phyloP scores from a whole-genome alignment of 2,329 filamentous ascomycete species.

The Exophiala bonariae region DNA sequence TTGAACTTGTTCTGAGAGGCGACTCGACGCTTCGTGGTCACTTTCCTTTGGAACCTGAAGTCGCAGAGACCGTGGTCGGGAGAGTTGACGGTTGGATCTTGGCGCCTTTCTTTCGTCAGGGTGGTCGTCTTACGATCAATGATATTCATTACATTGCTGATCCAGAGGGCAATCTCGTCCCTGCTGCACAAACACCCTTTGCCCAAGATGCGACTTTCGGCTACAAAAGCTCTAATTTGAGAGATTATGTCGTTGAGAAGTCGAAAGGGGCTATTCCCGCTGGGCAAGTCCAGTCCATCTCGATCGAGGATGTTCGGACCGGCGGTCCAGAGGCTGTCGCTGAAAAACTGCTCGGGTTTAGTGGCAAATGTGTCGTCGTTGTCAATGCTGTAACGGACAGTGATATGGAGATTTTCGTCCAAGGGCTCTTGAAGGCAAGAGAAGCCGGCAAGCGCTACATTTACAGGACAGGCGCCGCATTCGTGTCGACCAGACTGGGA shows the following conservation, averaged over 20 bases:
- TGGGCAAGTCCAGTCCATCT: constrained; percentile 46
- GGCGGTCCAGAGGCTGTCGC: constrained; percentile 47
- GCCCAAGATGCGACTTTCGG: constrained; percentile 60
- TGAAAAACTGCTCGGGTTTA: constrained; percentile 39
- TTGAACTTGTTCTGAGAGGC: constrained; percentile 58
- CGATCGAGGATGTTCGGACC: constrained; percentile 48
- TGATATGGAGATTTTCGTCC: constrained; percentile 57
- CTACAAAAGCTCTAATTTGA: constrained; percentile 54
- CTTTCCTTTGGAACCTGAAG: constrained; percentile 57
- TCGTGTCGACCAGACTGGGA: constrained; percentile 53
- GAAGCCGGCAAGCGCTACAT: constrained; percentile 44
- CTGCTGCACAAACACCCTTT: constrained; percentile 56
- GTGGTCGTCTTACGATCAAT: constrained; percentile 57
- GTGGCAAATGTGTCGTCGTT: constrained; percentile 46
- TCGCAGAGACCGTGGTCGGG: constrained; percentile 52
- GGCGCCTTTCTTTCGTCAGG: constrained; percentile 61
- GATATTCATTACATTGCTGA: constrained; percentile 58
- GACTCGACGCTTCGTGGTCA: constrained; percentile 60
- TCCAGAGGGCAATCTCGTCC: constrained; percentile 48
- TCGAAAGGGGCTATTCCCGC: constrained; percentile 42
- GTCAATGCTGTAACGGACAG: constrained; percentile 56
- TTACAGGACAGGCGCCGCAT: constrained; percentile 49
- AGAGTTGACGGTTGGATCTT: constrained; percentile 55
- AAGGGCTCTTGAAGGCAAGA: constrained; percentile 47
- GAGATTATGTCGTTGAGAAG: constrained; percentile 58